These are phyloP conservation scores for Candida germanica DNA, from an alignment of 805 yeast genomes.

Conservation along the genomic window DNA sequence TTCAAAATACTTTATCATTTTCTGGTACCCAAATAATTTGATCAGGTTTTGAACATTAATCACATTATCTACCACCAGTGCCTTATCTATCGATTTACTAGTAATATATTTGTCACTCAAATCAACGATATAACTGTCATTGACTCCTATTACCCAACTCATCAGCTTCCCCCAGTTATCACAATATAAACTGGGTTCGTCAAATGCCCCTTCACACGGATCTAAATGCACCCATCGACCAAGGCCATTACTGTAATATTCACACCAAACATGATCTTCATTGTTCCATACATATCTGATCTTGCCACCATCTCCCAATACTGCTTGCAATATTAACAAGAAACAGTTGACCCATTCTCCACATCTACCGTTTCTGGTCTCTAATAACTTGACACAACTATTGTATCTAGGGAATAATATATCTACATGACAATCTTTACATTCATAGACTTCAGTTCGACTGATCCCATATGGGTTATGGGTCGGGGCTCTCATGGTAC, in stretches of 20 bases:
- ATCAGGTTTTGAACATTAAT: constrained; percentile 33
- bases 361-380: constrained; percentile 74
- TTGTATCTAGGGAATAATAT: constrained; percentile 77
- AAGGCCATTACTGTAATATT: constrained; percentile 61
- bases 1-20: background rate
- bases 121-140: constrained; percentile 61
- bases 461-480: constrained; percentile 44
- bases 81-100: constrained; percentile 17
- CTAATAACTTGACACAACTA: constrained; percentile 58
- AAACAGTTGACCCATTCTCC: constrained; percentile 96
- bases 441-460: constrained; percentile 61
- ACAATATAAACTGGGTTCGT: constrained; percentile 73
- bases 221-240: constrained; percentile 86
- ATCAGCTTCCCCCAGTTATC: constrained; percentile 91
- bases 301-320: constrained; percentile 42
- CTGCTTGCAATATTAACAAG: constrained; percentile 61
- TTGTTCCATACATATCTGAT: constrained; percentile 76
- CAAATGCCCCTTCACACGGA: constrained; percentile 82
- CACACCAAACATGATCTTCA: constrained; percentile 98
- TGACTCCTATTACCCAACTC: constrained; percentile 80
- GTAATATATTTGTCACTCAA: constrained; percentile 67
- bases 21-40: constrained; percentile 17
- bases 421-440: constrained; percentile 45
- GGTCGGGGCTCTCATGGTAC: constrained; percentile 36
- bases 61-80: constrained; percentile 47